phyloP scores from a whole-genome alignment of 2,329 filamentous ascomycete genomes.

The Neopestalotiopsis clavispora region DNA sequence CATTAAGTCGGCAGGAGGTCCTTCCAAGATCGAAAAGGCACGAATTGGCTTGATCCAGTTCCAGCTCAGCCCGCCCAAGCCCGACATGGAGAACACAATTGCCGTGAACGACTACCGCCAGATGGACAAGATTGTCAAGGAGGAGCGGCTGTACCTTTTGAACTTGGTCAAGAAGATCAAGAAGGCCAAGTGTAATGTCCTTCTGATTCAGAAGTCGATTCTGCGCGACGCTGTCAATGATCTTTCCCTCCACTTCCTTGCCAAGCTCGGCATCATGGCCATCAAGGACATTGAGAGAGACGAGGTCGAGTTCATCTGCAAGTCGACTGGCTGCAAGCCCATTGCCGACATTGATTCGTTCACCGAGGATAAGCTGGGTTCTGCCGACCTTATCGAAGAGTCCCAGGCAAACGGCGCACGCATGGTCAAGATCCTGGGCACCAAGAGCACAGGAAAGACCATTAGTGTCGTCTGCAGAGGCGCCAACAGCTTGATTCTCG shows the following conservation, averaged over 20 bases:
- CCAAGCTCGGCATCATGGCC: slow-evolving; percentile 92
- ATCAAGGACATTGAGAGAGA: slow-evolving; percentile 99
- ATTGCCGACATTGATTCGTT: slow-evolving; percentile 99
- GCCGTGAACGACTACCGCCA: slow-evolving; percentile 99
- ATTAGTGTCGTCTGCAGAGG: slow-evolving; percentile 94
- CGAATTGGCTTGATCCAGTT: slow-evolving; percentile 97
- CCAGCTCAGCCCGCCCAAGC: slow-evolving; percentile 96
- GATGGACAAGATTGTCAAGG: slow-evolving; percentile 99
- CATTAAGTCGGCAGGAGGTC: slow-evolving; percentile 91
- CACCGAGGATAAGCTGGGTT: slow-evolving; percentile 96
- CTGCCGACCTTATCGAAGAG: slow-evolving; percentile 93
- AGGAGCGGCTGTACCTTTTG: slow-evolving; percentile 95
- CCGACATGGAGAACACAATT: slow-evolving; percentile 99
- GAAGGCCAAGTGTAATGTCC: slow-evolving; percentile 99
- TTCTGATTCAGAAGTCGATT: slow-evolving; percentile 98
- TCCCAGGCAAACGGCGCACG: slow-evolving; percentile 84
- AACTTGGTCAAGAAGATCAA: slow-evolving; percentile 99
- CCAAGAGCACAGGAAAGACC: slow-evolving; percentile 83
- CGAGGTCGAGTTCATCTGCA: slow-evolving; percentile 99
- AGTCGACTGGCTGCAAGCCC: slow-evolving; percentile 97
- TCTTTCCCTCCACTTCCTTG: slow-evolving; percentile 93
- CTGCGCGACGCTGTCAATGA: slow-evolving; percentile 98
- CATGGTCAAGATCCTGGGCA: slow-evolving; percentile 93
- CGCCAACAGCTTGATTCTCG: slow-evolving; percentile 91
- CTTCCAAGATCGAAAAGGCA: slow-evolving; percentile 94